Conservation (phyloP, 192 early-diverging fungal genomes). For the Coemansia guatemalensis region DNA sequence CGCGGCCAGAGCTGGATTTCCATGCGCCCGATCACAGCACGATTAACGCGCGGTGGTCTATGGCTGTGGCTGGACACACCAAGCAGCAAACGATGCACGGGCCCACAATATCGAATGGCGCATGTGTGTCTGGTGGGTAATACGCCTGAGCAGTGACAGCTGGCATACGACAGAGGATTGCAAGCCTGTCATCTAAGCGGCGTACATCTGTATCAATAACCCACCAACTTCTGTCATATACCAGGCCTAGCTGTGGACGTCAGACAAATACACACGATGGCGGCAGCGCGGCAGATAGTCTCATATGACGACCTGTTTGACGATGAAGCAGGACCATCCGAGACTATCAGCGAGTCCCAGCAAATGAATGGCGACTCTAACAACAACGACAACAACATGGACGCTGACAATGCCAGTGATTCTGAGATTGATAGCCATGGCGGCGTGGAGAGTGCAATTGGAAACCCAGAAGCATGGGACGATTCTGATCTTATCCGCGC, state of each 20-base stretch:
- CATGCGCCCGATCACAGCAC: neutral
- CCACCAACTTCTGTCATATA: neutral
- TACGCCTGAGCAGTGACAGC: neutral
- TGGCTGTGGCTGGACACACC: neutral
- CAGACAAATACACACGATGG: conserved; percentile 1
- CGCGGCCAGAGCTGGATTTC: neutral
- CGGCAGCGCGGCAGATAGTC: conserved; percentile 32
- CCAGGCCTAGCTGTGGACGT: neutral
- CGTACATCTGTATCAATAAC: neutral
- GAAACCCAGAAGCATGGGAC: conserved; percentile 54
- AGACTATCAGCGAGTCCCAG: neutral
- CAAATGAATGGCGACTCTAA: neutral
- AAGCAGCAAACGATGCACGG: neutral
- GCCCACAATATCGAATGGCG: neutral
- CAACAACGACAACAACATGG: conserved; percentile 3
- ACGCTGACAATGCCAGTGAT: conserved; percentile 6
- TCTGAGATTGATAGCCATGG: conserved; percentile 4
- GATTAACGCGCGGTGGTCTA: neutral
- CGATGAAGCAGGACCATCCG: conserved; percentile 10
- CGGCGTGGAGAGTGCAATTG: conserved; percentile 4
- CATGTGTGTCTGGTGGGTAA: neutral
- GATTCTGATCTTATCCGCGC: conserved; percentile 61
- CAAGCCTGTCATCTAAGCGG: neutral
- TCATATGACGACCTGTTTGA: conserved; percentile 45
- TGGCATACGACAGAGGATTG: neutral